A percentile compares a stretch with the other conserved stretches of the same genome.
These are phyloP conservation scores for Pseudozyma pruni DNA, from an alignment of 1,284 basidiomycete genomes.

Conservation along the genomic window DNA sequence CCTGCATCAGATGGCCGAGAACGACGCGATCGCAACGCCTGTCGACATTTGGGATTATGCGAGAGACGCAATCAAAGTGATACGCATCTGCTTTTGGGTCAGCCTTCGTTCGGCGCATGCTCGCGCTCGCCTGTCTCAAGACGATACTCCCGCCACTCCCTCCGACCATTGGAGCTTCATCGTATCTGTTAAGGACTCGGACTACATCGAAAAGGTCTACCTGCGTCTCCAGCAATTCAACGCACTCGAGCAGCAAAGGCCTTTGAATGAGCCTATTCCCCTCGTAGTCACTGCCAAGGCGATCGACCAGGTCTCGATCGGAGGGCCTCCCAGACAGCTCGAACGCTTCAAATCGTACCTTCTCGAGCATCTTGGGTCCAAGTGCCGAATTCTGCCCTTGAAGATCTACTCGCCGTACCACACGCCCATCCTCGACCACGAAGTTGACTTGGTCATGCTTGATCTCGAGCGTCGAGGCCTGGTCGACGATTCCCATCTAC, in stretches of 20 bases:
- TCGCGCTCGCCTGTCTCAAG: conserved; percentile 11
- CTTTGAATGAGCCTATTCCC: conserved; percentile 8
- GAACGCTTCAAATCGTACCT: conserved; percentile 18
- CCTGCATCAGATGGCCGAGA: conserved; percentile 11
- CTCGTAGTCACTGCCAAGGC: conserved; percentile 31
- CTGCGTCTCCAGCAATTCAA: conserved; percentile 15
- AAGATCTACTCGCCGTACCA: conserved; percentile 46
- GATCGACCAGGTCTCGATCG: conserved; percentile 24
- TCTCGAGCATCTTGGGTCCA: not conserved
- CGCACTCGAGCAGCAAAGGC: conserved; percentile 11
- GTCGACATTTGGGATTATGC: conserved; percentile 27
- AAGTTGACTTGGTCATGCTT: conserved; percentile 13
- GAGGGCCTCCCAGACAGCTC: conserved; percentile 22
- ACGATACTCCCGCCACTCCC: not conserved
- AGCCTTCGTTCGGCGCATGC: conserved; percentile 32
- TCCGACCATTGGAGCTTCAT: conserved; percentile 33
- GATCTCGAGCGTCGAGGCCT: conserved; percentile 30
- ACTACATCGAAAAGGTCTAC: conserved; percentile 9
- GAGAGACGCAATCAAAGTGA: conserved; percentile 17
- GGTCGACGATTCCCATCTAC: conserved; percentile 3
- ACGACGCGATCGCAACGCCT: not conserved
- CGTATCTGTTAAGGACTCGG: conserved; percentile 13
- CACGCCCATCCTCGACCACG: conserved; percentile 11
- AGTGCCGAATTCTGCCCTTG: conserved; percentile 10
- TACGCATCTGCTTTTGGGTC: conserved; percentile 44